Conservation (phyloP, 306 rosid genomes). For the Rubus parviflorus region DNA sequence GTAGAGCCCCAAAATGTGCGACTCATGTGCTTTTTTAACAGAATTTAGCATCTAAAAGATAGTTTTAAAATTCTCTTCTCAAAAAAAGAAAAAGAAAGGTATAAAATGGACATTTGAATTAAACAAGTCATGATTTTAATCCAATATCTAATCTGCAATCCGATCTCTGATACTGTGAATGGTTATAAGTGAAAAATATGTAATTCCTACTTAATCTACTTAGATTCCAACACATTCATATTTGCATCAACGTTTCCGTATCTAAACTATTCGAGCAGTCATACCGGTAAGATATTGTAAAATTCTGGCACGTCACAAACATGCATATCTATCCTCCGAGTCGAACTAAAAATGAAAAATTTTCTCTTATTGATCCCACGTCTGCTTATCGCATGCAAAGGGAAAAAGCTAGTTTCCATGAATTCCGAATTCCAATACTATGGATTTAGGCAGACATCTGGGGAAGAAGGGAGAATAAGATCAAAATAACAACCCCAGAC, state of each 20-base stretch:
- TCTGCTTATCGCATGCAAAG: neutral
- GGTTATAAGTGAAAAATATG: neutral
- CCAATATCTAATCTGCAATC: neutral
- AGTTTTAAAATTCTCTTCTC: no score
- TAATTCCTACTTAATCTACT: no score
- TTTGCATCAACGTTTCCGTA: no score
- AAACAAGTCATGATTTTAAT: neutral
- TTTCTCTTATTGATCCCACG: neutral
- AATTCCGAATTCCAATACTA: neutral
- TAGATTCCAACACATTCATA: neutral
- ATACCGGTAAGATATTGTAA: neutral
- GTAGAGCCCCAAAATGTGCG: no score
- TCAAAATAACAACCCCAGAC: slow-evolving; percentile 3
- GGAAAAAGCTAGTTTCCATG: slow-evolving; percentile 4
- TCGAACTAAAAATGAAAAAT: neutral
- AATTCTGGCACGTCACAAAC: neutral
- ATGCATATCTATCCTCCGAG: no score
- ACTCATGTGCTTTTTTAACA: neutral
- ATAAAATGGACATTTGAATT: neutral
- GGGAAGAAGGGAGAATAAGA: slow-evolving; percentile 1
- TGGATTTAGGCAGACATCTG: slow-evolving; percentile 2
- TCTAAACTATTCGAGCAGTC: neutral
- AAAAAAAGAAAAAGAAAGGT: neutral
- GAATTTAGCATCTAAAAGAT: neutral
- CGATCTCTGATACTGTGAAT: no score